Base-by-base conservation (phyloP, 257 asterid genomes). In the Parsonsia alboflavescens region DNA sequence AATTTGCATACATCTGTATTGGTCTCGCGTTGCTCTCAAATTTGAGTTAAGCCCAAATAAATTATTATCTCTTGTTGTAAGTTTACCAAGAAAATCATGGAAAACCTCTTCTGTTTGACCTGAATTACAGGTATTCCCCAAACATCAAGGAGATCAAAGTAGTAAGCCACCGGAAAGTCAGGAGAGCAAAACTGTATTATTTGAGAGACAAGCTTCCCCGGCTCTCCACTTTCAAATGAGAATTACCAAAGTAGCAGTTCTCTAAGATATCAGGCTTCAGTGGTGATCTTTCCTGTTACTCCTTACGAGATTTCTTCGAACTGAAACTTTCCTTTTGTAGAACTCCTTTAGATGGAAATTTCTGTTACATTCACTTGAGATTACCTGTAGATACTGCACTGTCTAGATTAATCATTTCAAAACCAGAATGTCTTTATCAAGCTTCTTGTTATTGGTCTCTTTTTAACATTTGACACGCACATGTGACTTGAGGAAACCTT, bases 141-240 rank as follows among this genome's bases (percentile, higher is more conserved):
- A 77, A 80, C 67, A 85, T 93, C 82, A 93, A 91, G 82, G 97
- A 93, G 83, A 83, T 93, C 71, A 89, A 78, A 80, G 96, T 91
- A 46, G 72, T 93, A 63, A 91, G 73, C 62, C 98, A 91, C 86
- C 82, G 98, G 76, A 93, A 93, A 84, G 98, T 93, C 77, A 84
- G 98, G 74, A 79, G 98, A 44, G 97, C 98, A 2, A 87, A 86
- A 73, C 74, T 93, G 77, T 91, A 93, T 88, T 93, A 89, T 86
- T 73, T 93, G 87, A 85, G 97, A 1, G 94, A 93, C 78, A 93
- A 93, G 84, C 97, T 93, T 77, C 98, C 98, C 21, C 84, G 98
- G 88, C 89, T 93, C 73, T 93, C 97, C 75, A 88, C 96, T 81
- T 91, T 93, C 90, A 93, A 93, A 75, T 93, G 88, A 91, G 28